Conservation (phyloP, 805 yeast genomes). For the Kockiozyma suomiensis region DNA sequence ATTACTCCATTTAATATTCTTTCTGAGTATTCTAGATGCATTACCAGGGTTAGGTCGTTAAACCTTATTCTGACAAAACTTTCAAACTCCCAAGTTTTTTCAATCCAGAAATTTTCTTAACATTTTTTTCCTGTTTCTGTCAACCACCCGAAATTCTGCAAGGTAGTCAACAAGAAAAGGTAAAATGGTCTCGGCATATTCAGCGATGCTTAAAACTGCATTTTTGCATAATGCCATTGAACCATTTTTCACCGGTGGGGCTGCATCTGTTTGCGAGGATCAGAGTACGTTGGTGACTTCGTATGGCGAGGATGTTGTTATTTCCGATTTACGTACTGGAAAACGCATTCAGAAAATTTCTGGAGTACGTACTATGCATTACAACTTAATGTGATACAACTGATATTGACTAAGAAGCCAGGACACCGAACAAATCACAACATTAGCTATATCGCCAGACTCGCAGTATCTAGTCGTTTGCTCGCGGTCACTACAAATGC, state of each 20-base stretch:
- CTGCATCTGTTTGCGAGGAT: constrained; percentile 68
- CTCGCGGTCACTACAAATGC: constrained; percentile 81
- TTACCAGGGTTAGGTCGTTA: too few relatives aligned
- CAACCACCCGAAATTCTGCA: not conserved
- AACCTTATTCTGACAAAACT: not conserved
- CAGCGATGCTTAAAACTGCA: constrained; percentile 43
- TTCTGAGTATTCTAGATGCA: too few relatives aligned
- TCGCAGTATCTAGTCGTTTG: constrained; percentile 68
- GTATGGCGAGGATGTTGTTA: constrained; percentile 70
- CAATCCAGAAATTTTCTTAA: not conserved
- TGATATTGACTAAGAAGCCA: constrained; percentile 26
- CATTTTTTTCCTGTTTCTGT: too few relatives aligned
- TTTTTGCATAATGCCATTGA: constrained; percentile 56
- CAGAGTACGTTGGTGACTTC: constrained; percentile 75
- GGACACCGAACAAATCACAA: constrained; percentile 77
- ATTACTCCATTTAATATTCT: too few relatives aligned
- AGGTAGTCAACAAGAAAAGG: not conserved
- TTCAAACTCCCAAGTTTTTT: constrained; percentile 7
- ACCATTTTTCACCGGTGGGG: constrained; percentile 87
- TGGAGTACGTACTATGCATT: constrained; percentile 54
- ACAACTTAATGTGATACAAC: not conserved
- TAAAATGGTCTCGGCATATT: not conserved
- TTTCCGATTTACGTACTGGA: constrained; percentile 65
- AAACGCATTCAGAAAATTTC: constrained; percentile 61
- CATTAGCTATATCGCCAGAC: constrained; percentile 75